phyloP scores from a whole-genome alignment of 495 filamentous ascomycete species.

The Penicillium samsonianum region DNA sequence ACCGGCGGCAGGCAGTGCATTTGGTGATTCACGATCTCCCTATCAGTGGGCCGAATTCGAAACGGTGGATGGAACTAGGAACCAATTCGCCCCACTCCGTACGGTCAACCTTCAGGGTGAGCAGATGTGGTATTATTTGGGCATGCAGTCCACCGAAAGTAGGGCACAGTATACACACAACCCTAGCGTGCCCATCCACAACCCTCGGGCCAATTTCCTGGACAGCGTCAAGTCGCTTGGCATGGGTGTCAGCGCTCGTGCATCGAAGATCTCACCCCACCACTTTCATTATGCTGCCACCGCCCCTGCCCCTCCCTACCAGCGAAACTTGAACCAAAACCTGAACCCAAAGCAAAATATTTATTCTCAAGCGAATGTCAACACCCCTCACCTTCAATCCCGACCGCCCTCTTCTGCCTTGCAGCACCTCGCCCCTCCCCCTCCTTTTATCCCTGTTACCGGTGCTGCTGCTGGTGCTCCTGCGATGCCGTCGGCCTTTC shows the following conservation, averaged over 20 bases:
- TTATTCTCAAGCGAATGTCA: slow-evolving; percentile 30
- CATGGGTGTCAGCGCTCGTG: slow-evolving; percentile 30
- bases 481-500: slow-evolving; percentile 56
- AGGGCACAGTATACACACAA: slow-evolving; percentile 91
- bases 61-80: slow-evolving; percentile 48
- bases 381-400: slow-evolving; percentile 32
- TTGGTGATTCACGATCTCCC: slow-evolving; percentile 56
- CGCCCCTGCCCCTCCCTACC: slow-evolving; percentile 35
- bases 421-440: slow-evolving; percentile 41
- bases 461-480: slow-evolving; percentile 40
- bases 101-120: slow-evolving; percentile 67
- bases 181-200: slow-evolving; percentile 57
- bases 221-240: slow-evolving; percentile 53
- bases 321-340: slow-evolving; percentile 21
- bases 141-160: slow-evolving; percentile 83
- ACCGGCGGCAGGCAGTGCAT: slow-evolving; percentile 58
- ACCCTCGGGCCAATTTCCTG: slow-evolving; percentile 60
- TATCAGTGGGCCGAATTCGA: slow-evolving; percentile 85
- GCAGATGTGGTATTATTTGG: slow-evolving; percentile 89
- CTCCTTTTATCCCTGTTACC: slow-evolving; percentile 32
- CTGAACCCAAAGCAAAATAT: slow-evolving; percentile 27
- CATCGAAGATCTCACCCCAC: slow-evolving; percentile 42
- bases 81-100: slow-evolving; percentile 51
- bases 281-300: slow-evolving; percentile 36
- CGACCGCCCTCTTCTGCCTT: slow-evolving; percentile 44